Conservation (phyloP, 768 basidiomycete genomes). For the Russula sp. region DNA sequence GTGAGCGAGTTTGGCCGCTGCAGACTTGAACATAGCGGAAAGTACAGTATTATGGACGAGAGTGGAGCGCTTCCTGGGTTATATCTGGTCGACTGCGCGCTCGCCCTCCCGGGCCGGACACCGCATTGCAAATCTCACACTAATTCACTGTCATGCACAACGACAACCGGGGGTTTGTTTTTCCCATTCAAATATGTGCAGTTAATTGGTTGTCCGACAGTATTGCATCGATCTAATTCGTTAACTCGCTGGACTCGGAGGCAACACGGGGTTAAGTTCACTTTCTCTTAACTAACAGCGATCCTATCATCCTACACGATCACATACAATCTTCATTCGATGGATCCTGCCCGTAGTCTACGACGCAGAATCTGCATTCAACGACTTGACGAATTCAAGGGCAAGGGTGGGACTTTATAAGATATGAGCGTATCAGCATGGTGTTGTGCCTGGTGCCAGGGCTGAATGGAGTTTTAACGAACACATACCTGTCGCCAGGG, state of each 20-base stretch:
- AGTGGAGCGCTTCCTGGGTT: background rate
- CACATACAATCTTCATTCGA: background rate
- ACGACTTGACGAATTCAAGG: constrained; percentile 62
- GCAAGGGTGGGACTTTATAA: constrained; percentile 55
- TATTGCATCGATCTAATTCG: no score
- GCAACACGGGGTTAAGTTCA: background rate
- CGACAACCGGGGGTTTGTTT: no score
- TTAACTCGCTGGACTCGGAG: no score
- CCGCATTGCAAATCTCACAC: no score
- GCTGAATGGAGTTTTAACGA: background rate
- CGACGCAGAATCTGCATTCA: constrained; percentile 10
- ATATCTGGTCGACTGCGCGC: background rate
- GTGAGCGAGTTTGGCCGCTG: constrained; percentile 83
- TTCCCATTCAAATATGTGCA: no score
- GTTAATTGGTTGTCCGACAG: no score
- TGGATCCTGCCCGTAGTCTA: background rate
- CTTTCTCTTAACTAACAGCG: background rate
- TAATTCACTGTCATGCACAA: no score
- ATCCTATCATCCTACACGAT: constrained; percentile 1
- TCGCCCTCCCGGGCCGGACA: background rate
- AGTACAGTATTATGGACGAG: background rate
- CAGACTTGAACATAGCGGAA: constrained; percentile 65
- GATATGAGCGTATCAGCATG: constrained; percentile 4
- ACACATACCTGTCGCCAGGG: constrained; percentile 71
- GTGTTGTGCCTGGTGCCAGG: background rate